Percentiles rank a stretch among this genome's conserved stretches.
Evolutionary conservation across 805 yeast genomes (phyloP).

Genomic region (Suhomyces xylopsoci): DNA sequence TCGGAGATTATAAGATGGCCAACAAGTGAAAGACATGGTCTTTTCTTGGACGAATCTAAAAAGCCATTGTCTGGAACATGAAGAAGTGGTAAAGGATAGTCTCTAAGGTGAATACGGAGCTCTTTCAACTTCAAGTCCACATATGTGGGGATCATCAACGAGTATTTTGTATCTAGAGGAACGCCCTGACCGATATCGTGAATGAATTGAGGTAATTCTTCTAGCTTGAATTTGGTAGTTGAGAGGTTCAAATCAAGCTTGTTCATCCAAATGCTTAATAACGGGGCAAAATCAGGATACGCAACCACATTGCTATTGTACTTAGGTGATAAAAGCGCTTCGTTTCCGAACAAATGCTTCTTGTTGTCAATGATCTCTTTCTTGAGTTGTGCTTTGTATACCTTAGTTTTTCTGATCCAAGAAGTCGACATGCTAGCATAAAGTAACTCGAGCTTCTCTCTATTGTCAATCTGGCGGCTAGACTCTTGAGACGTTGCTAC

Average conservation of each 20-base stretch:
- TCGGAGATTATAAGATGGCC: conserved; percentile 76
- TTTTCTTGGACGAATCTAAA: conserved; percentile 8
- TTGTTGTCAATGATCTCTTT: conserved; percentile 36
- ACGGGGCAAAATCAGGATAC: conserved; percentile 34
- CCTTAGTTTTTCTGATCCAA: conserved; percentile 68
- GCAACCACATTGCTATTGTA: conserved; percentile 26
- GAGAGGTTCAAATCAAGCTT: conserved; percentile 23
- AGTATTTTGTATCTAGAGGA: conserved; percentile 66
- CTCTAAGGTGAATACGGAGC: conserved; percentile 68
- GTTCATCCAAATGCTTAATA: conserved; percentile 29
- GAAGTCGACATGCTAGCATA: conserved; percentile 51
- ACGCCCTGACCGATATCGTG: conserved; percentile 77
- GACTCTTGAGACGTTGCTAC: not conserved
- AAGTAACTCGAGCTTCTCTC: conserved; percentile 24
- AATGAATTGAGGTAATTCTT: conserved; percentile 57
- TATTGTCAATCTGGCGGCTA: conserved; percentile 1
- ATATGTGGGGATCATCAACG: conserved; percentile 64
- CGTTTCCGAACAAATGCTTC: conserved; percentile 34
- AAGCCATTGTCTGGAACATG: conserved; percentile 55
- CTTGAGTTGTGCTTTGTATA: conserved; percentile 38
- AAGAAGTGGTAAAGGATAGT: conserved; percentile 81
- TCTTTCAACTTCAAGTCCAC: conserved; percentile 58
- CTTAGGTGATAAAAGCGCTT: conserved; percentile 14
- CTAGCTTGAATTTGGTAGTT: conserved; percentile 25
- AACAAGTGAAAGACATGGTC: conserved; percentile 30